phyloP scores from a whole-genome alignment of 139 green algal species.

The Chlamydomonas applanata region DNA sequence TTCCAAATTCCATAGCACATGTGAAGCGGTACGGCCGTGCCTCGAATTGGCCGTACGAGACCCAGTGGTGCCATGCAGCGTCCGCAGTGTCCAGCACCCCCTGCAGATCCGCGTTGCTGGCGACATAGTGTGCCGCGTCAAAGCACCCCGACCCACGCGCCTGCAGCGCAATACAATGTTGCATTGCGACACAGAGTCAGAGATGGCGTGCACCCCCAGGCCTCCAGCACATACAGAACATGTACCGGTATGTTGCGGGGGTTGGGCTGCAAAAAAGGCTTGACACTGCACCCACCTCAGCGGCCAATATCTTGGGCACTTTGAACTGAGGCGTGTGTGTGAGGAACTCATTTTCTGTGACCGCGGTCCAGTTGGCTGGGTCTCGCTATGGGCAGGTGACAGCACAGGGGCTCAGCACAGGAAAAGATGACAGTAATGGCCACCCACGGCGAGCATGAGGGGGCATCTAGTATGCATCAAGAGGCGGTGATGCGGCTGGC shows the following conservation, averaged over 20 bases:
- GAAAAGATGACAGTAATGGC: too few relatives aligned
- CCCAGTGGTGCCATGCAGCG: conserved; percentile 65
- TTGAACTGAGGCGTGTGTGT: conserved; percentile 27
- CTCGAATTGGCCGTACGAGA: conserved; percentile 75
- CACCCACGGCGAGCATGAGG: too few relatives aligned
- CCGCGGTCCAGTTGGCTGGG: conserved; percentile 12
- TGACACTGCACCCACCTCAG: too few relatives aligned
- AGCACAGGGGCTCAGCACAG: too few relatives aligned
- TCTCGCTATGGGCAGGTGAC: too few relatives aligned
- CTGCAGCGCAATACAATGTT: conserved; percentile 3
- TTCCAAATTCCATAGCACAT: too few relatives aligned
- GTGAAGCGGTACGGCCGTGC: too few relatives aligned
- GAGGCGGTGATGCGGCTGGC: neutral
- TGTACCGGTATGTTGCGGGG: too few relatives aligned
- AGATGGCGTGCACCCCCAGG: too few relatives aligned
- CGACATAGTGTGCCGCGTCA: conserved; percentile 56
- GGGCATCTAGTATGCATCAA: too few relatives aligned
- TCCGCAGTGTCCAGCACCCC: neutral
- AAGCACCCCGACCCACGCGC: conserved; percentile 58
- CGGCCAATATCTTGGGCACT: conserved; percentile 25
- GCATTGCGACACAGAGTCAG: neutral
- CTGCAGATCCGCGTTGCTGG: conserved; percentile 55
- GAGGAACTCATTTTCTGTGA: conserved; percentile 41
- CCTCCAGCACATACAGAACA: too few relatives aligned
- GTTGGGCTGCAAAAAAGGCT: too few relatives aligned